These are phyloP conservation scores for Paraphaeosphaeria sporulosa DNA, from an alignment of 2,329 filamentous ascomycete species.

Conservation along the genomic window DNA sequence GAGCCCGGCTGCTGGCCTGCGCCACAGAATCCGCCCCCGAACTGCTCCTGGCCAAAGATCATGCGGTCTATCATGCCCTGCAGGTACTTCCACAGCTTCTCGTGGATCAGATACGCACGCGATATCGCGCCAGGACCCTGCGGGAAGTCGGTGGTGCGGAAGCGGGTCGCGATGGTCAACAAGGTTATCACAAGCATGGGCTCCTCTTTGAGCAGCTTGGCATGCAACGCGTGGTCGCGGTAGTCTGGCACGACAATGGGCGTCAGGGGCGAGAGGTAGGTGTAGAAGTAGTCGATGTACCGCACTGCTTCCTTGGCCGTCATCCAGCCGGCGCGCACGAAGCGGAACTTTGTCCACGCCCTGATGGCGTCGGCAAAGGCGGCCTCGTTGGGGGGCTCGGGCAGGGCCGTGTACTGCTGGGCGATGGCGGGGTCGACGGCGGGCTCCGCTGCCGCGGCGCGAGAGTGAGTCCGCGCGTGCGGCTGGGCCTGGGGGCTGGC, in stretches of 20 bases:
- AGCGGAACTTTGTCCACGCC: conserved; percentile 91
- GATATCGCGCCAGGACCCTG: conserved; percentile 71
- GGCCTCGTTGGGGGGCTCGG: conserved; percentile 44
- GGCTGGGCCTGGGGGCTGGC: conserved; percentile 42
- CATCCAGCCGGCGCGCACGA: conserved; percentile 97
- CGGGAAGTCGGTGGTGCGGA: conserved; percentile 79
- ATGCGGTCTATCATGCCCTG: conserved; percentile 94
- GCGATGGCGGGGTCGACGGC: conserved; percentile 43
- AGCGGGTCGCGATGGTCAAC: conserved; percentile 88
- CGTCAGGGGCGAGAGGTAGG: conserved; percentile 87
- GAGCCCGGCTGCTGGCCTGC: conserved; percentile 72
- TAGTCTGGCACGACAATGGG: conserved; percentile 94
- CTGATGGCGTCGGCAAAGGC: conserved; percentile 71
- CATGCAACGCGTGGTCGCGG: conserved; percentile 79
- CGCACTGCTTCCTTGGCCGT: conserved; percentile 90
- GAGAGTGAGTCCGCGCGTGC: conserved; percentile 35
- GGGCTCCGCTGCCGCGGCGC: conserved; percentile 32
- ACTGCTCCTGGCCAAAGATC: conserved; percentile 95
- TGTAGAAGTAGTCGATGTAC: conserved; percentile 96
- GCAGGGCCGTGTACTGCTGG: conserved; percentile 28
- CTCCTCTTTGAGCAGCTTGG: conserved; percentile 84
- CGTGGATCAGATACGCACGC: conserved; percentile 89
- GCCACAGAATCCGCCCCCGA: conserved; percentile 85
- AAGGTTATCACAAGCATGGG: conserved; percentile 92
- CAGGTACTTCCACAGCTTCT: conserved; percentile 93